These are phyloP conservation scores for Aspergillus sp. DNA, from an alignment of 2,329 filamentous ascomycete species.

Conservation along the genomic window DNA sequence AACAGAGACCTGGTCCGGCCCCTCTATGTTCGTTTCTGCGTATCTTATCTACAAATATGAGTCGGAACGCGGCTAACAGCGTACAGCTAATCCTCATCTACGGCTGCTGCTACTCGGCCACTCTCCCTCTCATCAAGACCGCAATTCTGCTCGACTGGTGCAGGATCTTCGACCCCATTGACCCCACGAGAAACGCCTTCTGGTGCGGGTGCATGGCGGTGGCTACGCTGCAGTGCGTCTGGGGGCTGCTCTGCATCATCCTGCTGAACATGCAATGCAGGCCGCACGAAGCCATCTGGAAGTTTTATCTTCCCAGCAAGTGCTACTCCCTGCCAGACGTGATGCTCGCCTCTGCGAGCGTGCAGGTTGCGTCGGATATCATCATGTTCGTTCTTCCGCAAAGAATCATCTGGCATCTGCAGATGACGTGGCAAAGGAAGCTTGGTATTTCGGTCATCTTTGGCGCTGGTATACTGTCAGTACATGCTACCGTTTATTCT, in stretches of 20 bases:
- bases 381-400: conserved; percentile 37
- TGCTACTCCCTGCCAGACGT: conserved; percentile 31
- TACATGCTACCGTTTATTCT: neutral
- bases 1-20: conserved; percentile 13
- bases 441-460: conserved; percentile 35
- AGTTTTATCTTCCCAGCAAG: conserved; percentile 30
- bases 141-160: conserved; percentile 48
- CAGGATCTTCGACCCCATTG: conserved; percentile 34
- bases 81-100: conserved; percentile 28
- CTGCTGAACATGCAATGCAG: conserved; percentile 37
- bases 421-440: conserved; percentile 31
- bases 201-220: conserved; percentile 37
- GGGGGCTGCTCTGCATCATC: conserved; percentile 29
- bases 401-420: conserved; percentile 34
- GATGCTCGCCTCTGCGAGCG: conserved; percentile 29
- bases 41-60: neutral
- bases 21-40: conserved; percentile 13
- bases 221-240: conserved; percentile 31
- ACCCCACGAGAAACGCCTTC: conserved; percentile 28
- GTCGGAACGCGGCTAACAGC: neutral
- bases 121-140: conserved; percentile 41
- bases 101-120: conserved; percentile 37
- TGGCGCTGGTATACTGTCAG: conserved; percentile 34
- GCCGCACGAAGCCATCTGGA: conserved; percentile 36
- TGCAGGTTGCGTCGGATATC: conserved; percentile 35